Conservation (phyloP, 2,329 filamentous ascomycete genomes). For the Penicillium sp. region DNA sequence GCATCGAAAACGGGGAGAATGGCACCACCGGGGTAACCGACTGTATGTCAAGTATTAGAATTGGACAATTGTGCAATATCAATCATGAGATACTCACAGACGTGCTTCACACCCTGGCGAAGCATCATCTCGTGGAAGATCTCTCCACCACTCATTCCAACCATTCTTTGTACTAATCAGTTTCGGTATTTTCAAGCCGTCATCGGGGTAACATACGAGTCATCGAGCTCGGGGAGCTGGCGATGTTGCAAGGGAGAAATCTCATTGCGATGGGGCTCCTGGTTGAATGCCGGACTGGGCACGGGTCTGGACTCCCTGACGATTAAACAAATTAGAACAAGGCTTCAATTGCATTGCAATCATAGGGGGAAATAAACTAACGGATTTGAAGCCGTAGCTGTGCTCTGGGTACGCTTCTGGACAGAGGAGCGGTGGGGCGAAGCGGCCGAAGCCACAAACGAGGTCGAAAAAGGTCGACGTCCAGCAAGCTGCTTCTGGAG, state of each 20-base stretch:
- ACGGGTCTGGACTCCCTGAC: slow-evolving; percentile 56
- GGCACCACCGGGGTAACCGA: slow-evolving; percentile 89
- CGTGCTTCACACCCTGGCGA: slow-evolving; percentile 83
- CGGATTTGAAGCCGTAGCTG: slow-evolving; percentile 52
- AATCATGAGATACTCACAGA: slow-evolving; percentile 66
- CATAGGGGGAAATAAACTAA: slow-evolving; percentile 42
- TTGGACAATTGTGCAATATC: not conserved
- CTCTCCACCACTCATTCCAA: slow-evolving; percentile 91
- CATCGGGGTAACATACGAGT: slow-evolving; percentile 61
- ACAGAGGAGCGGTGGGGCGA: slow-evolving; percentile 47
- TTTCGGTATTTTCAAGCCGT: not conserved
- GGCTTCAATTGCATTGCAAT: slow-evolving; percentile 15
- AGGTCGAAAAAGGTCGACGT: slow-evolving; percentile 45
- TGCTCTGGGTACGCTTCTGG: slow-evolving; percentile 48
- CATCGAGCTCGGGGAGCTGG: slow-evolving; percentile 66
- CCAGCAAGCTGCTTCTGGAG: slow-evolving; percentile 40
- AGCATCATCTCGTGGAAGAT: slow-evolving; percentile 99
- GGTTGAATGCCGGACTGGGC: slow-evolving; percentile 62
- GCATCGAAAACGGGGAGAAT: slow-evolving; percentile 98
- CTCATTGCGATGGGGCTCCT: slow-evolving; percentile 57
- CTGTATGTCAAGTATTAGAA: slow-evolving; percentile 40
- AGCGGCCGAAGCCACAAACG: slow-evolving; percentile 44
- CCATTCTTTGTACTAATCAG: slow-evolving; percentile 59
- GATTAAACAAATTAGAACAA: slow-evolving; percentile 1
- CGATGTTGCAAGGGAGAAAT: slow-evolving; percentile 66